Percentiles rank a stretch among this genome's conserved stretches.
These are phyloP conservation scores for Chlamydomonas incerta DNA, from an alignment of 139 green algal species.

Conservation along the genomic window DNA sequence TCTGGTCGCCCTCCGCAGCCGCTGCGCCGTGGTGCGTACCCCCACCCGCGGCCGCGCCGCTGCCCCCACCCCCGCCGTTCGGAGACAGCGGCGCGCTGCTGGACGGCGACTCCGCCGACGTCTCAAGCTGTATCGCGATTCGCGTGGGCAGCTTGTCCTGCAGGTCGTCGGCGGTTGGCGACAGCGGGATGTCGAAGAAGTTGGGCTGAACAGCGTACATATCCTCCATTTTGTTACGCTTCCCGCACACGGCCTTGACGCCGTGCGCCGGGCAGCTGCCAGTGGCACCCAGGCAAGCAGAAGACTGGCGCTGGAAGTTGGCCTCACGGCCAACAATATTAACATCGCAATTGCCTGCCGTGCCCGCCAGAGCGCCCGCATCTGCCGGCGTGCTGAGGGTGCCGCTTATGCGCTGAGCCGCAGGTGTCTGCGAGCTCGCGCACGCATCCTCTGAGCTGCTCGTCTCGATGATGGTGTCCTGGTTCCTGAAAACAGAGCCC, in stretches of 20 bases:
- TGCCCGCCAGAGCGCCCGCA: background rate
- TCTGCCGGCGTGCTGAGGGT: constrained; percentile 4
- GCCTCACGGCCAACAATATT: too few relatives aligned
- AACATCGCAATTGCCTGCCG: too few relatives aligned
- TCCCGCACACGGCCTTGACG: constrained; percentile 76
- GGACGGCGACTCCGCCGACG: background rate
- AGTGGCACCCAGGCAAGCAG: background rate
- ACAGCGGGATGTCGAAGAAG: constrained; percentile 63
- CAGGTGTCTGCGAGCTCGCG: background rate
- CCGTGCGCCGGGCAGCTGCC: constrained; percentile 62
- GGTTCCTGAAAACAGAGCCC: constrained; percentile 29
- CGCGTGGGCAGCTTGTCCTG: constrained; percentile 63
- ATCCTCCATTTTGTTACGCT: constrained; percentile 82
- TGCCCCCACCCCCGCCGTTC: background rate
- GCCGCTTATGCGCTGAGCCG: background rate
- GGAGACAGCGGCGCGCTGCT: constrained; percentile 32
- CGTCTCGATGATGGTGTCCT: constrained; percentile 33
- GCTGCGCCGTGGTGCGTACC: too few relatives aligned
- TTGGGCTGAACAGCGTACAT: constrained; percentile 62
- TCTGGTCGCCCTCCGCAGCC: constrained; percentile 7
- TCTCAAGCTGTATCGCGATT: constrained; percentile 58
- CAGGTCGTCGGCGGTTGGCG: constrained; percentile 13
- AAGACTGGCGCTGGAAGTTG: constrained; percentile 18
- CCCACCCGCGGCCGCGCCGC: too few relatives aligned
- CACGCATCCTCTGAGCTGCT: constrained; percentile 21